Percentiles rank a stretch among this genome's conserved stretches.
Evolutionary conservation across 108 stramenopile genomes (phyloP).

Genomic region (Cyclotella atomus): DNA sequence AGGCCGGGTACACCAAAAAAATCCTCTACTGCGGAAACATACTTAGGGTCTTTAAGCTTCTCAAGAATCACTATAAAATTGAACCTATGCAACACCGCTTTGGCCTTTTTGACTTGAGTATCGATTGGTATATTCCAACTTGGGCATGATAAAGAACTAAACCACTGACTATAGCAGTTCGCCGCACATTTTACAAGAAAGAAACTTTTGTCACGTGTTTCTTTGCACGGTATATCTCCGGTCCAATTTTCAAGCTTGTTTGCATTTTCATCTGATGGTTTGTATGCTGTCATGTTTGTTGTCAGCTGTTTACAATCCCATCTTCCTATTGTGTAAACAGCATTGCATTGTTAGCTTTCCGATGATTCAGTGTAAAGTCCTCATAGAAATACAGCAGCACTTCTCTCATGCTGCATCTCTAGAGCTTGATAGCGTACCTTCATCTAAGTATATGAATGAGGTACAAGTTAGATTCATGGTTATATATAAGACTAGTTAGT

Average conservation of each 20-base stretch:
- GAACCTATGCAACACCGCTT: slow-evolving; percentile 18
- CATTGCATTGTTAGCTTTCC: no score
- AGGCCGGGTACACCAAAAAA: slow-evolving; percentile 36
- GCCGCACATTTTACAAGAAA: slow-evolving; percentile 17
- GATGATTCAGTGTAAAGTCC: no score
- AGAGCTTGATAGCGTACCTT: no score
- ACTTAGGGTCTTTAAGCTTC: slow-evolving; percentile 16
- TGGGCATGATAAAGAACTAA: slow-evolving; percentile 21
- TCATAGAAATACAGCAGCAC: no score
- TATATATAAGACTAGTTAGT: neutral
- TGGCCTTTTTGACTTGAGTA: slow-evolving; percentile 29
- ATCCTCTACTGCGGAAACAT: slow-evolving; percentile 20
- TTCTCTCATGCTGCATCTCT: no score
- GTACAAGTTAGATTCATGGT: neutral
- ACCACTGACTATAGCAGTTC: slow-evolving; percentile 38
- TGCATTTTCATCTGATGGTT: slow-evolving; percentile 20
- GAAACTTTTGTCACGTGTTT: neutral
- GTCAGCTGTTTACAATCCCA: slow-evolving; percentile 30
- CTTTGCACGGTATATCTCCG: neutral
- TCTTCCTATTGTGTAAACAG: no score
- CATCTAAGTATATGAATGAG: slow-evolving; percentile 7
- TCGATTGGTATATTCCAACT: slow-evolving; percentile 10
- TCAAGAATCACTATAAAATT: slow-evolving; percentile 32
- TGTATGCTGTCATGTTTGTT: slow-evolving; percentile 5
- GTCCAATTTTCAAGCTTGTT: slow-evolving; percentile 17